Evolutionary conservation across 116 monocot species (phyloP), one percentile per base, ranked within the genome.

Genomic region (Dioscorea cayenensis): DNA sequence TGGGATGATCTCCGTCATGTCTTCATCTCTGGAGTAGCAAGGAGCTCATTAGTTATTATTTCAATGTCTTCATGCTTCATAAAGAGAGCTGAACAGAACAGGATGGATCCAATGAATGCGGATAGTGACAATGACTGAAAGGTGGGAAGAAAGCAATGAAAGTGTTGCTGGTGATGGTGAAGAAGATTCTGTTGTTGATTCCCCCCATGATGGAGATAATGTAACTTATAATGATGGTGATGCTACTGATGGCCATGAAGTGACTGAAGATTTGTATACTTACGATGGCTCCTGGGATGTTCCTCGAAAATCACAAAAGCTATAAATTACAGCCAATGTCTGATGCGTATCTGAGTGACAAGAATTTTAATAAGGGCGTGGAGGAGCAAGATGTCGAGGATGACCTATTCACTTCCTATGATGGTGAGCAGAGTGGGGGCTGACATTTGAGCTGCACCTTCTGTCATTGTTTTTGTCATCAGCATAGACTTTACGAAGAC

Each of bases 81-180:
- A 92, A n/a, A 92, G 58, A 82, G 96, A 69, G 87, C 93, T 21
- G 75, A 76, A 65, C 96, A 92, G 76, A 97, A 97, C 74, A 76
- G 90, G 68, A 77, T 23, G 4, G 86, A 84, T 14, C 79, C 79
- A 1, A 21, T 72, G 63, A 68, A 88, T 72, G 77, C 71, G 20
- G 96, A 96, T 71, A 96, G 92, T 74, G 95, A 96, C 63, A 75
- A 92, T 75, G 96, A 97, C 61, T n/a, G 96, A 97, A n/a, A n/a
- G n/a, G 66, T 88, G 88, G 88, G 84, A 86, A 70, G 83, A 74
- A 14, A 79, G 65, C 70, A 77, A 80, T 36, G 73, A 76, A 32
- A 65, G 66, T 43, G 78, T 73, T 17, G 68, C 64, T 28, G 91
- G 82, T 58, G 95, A 89, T 67, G 78, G 76, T 23, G 90, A 87